Percentiles rank a stretch among this genome's conserved stretches.
Evolutionary conservation across 2,329 filamentous ascomycete species (phyloP).

Genomic region (Cryphonectria carpinicola): DNA sequence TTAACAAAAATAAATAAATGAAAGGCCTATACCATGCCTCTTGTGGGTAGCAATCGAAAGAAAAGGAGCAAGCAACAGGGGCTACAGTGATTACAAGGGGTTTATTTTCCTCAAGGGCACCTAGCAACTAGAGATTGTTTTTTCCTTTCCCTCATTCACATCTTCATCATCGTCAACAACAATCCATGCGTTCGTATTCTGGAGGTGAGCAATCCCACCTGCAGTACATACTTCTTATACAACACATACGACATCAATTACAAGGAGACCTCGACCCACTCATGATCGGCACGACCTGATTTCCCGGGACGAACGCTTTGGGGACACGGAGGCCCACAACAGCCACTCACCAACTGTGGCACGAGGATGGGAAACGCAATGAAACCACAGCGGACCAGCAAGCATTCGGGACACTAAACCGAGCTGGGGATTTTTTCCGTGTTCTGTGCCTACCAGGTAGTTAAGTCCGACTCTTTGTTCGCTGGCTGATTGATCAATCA

Average conservation of each 20-base stretch:
- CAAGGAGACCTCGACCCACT: neutral
- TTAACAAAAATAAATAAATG: neutral
- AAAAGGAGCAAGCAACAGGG: neutral
- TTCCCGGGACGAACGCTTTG: neutral
- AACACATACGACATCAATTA: neutral
- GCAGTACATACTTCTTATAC: neutral
- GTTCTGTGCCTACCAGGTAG: neutral
- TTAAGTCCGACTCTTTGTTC: constrained; percentile 4
- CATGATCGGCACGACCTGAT: constrained; percentile 2
- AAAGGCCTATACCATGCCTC: neutral
- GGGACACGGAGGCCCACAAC: neutral
- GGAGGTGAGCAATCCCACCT: no score
- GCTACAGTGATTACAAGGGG: no score
- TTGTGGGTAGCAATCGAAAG: neutral
- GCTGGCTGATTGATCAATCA: neutral
- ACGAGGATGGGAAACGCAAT: neutral
- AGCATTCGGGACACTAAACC: neutral
- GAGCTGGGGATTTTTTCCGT: neutral
- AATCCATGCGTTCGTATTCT: neutral
- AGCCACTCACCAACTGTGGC: no score
- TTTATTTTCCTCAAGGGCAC: no score
- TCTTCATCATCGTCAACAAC: neutral
- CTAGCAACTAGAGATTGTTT: no score
- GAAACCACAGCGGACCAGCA: neutral
- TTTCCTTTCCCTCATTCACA: no score